Evolutionary conservation across 495 filamentous ascomycete genomes (phyloP).

Genomic region (Aspergillus coremiiformis): DNA sequence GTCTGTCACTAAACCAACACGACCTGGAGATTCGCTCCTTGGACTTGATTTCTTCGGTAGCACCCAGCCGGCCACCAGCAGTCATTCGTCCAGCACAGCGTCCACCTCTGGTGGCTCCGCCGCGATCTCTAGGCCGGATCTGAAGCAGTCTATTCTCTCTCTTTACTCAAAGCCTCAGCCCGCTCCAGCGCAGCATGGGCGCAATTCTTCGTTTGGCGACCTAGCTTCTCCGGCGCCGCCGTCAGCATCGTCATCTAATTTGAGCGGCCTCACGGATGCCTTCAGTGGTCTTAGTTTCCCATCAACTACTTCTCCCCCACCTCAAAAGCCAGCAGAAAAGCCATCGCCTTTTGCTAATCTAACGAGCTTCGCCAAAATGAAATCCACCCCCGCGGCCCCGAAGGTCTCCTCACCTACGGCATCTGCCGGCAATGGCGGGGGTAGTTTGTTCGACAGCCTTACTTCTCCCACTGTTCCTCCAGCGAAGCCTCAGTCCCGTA

Average conservation of each 20-base stretch:
- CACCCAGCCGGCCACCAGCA: slow-evolving; percentile 52
- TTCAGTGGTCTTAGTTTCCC: slow-evolving; percentile 78
- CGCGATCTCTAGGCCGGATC: slow-evolving; percentile 74
- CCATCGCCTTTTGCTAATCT: slow-evolving; percentile 68
- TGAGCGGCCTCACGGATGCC: slow-evolving; percentile 76
- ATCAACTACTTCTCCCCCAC: slow-evolving; percentile 46
- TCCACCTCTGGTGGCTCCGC: slow-evolving; percentile 49
- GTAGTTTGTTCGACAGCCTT: slow-evolving; percentile 72
- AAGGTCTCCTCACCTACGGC: slow-evolving; percentile 44
- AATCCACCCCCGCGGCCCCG: slow-evolving; percentile 46
- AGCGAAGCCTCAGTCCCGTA: slow-evolving; percentile 36
- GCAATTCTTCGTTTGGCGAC: slow-evolving; percentile 59
- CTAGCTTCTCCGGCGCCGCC: slow-evolving; percentile 50
- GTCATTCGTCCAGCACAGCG: slow-evolving; percentile 63
- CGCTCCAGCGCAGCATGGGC: slow-evolving; percentile 47
- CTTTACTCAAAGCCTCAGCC: slow-evolving; percentile 80
- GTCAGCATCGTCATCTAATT: slow-evolving; percentile 44
- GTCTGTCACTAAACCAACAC: slow-evolving; percentile 52
- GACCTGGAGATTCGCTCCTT: slow-evolving; percentile 76
- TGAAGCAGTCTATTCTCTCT: slow-evolving; percentile 95
- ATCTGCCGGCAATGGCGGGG: slow-evolving; percentile 57
- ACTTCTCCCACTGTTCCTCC: slow-evolving; percentile 47
- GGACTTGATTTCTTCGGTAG: slow-evolving; percentile 90
- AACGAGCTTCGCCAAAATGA: slow-evolving; percentile 50
- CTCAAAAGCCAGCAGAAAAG: slow-evolving; percentile 47